Evolutionary conservation across 73 alveolate genomes (phyloP).

Genomic region (Paramecium tetraurelia): DNA sequence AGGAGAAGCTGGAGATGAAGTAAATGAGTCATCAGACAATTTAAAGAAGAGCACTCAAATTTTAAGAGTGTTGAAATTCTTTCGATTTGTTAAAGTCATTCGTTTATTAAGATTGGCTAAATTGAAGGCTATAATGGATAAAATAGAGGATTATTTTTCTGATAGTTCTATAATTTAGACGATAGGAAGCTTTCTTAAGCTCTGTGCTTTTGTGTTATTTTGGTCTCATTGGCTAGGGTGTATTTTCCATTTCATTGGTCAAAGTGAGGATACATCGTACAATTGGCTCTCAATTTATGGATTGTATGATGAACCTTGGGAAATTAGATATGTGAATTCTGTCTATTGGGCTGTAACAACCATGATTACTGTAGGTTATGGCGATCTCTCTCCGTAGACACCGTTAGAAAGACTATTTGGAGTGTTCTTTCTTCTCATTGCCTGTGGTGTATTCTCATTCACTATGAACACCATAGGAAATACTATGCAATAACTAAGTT

Average conservation of each 20-base stretch:
- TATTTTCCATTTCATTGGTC: background rate
- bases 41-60: background rate
- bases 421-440: slow-evolving; percentile 56
- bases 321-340: slow-evolving; percentile 59
- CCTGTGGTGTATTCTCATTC: slow-evolving; percentile 31
- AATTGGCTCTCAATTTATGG: background rate
- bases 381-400: slow-evolving; percentile 66
- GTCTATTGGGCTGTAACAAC: slow-evolving; percentile 72
- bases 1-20: background rate
- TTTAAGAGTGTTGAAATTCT: background rate
- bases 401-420: slow-evolving; percentile 64
- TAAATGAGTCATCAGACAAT: background rate
- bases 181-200: background rate
- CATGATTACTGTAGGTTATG: slow-evolving; percentile 78
- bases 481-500: background rate
- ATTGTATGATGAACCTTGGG: background rate
- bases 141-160: background rate
- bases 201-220: background rate
- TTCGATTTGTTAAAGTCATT: background rate
- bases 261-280: background rate
- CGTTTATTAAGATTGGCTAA: background rate
- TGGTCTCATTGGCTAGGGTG: slow-evolving; percentile 40
- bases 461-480: slow-evolving; percentile 35
- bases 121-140: background rate
- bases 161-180: background rate